Conservation (phyloP, 169 alveolate genomes). For the Neospora caninum region DNA sequence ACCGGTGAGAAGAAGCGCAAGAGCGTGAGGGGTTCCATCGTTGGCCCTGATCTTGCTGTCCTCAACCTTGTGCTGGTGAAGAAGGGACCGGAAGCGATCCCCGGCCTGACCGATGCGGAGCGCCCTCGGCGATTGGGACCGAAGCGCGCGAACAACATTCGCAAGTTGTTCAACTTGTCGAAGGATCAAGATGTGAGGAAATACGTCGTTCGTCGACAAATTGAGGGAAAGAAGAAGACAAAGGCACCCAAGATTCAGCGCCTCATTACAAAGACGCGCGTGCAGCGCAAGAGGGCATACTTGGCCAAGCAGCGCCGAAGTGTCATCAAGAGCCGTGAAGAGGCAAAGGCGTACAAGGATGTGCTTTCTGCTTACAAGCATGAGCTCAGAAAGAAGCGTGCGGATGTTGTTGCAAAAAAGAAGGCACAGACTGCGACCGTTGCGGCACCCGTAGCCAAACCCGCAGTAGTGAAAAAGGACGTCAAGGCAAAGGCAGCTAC, state of each 20-base stretch:
- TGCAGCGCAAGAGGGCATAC: slow-evolving; percentile 94
- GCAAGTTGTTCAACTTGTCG: slow-evolving; percentile 95
- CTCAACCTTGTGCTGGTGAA: slow-evolving; percentile 94
- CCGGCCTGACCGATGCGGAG: slow-evolving; percentile 97
- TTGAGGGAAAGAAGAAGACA: slow-evolving; percentile 85
- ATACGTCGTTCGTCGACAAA: slow-evolving; percentile 92
- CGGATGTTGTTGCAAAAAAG: slow-evolving; percentile 30
- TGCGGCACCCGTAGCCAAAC: slow-evolving; percentile 1
- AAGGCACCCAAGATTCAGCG: slow-evolving; percentile 99
- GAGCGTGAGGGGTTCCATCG: slow-evolving; percentile 99
- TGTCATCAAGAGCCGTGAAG: slow-evolving; percentile 46
- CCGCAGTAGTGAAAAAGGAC: neutral
- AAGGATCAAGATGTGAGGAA: slow-evolving; percentile 94
- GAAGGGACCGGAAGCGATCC: slow-evolving; percentile 96
- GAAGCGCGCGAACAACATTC: slow-evolving; percentile 98
- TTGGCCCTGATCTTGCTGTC: slow-evolving; percentile 98
- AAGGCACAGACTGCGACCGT: slow-evolving; percentile 10
- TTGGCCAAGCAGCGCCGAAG: slow-evolving; percentile 40
- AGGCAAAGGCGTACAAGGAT: slow-evolving; percentile 58
- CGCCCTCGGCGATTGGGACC: slow-evolving; percentile 99
- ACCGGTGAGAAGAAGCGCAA: slow-evolving; percentile 98
- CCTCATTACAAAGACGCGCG: slow-evolving; percentile 97
- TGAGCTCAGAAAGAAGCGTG: slow-evolving; percentile 14
- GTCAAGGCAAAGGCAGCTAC: slow-evolving; percentile 19
- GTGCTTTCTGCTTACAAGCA: slow-evolving; percentile 34